These are phyloP conservation scores for Tulasnella sp. DNA, from an alignment of 768 basidiomycete species.

Conservation along the genomic window DNA sequence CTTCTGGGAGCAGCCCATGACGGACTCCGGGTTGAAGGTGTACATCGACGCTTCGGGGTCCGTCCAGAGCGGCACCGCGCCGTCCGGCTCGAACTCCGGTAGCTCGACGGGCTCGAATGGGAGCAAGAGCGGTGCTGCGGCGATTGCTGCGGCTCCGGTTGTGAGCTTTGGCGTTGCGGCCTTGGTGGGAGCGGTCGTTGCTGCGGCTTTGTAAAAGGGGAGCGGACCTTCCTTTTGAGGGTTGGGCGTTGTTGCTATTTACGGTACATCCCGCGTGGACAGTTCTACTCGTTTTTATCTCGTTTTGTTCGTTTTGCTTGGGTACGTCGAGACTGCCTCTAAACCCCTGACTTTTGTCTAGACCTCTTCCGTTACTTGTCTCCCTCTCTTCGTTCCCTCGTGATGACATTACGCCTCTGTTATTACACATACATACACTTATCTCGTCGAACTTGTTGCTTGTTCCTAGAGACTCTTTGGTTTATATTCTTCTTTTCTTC, in stretches of 20 bases:
- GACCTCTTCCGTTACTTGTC: neutral
- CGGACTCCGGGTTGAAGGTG: slow-evolving; percentile 4
- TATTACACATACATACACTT: neutral
- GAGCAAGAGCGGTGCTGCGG: neutral
- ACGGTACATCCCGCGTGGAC: neutral
- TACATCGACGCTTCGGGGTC: neutral
- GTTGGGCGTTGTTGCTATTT: too few relatives aligned
- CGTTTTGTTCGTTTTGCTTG: neutral
- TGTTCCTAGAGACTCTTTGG: neutral
- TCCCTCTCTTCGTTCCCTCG: neutral
- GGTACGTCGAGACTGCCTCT: neutral
- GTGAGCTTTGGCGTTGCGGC: neutral
- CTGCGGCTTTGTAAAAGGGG: neutral
- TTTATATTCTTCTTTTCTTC: neutral
- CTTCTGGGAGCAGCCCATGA: slow-evolving; percentile 9
- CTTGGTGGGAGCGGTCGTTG: neutral
- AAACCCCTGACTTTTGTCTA: too few relatives aligned
- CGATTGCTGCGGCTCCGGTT: neutral
- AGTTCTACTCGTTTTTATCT: neutral
- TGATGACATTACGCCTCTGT: neutral
- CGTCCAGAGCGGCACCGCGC: neutral
- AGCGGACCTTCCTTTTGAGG: neutral
- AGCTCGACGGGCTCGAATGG: neutral
- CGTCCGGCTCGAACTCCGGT: neutral
- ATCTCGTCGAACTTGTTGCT: neutral